Conservation (phyloP, 768 basidiomycete species). For the Leccinum rimulosum region DNA sequence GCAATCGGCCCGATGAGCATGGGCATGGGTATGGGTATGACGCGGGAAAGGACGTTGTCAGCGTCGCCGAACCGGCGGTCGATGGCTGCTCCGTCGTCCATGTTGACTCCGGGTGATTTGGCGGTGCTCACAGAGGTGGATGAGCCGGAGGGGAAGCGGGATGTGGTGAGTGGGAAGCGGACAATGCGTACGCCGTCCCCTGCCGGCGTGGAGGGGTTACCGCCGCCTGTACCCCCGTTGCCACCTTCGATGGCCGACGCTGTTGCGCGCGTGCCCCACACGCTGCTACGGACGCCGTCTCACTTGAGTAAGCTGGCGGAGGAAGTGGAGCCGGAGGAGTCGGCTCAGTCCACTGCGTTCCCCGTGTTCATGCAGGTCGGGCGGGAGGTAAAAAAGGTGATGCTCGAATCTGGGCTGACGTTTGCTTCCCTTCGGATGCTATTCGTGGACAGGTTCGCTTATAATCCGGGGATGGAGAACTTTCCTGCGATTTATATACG, state of each 20-base stretch:
- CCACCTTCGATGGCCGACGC: slow-evolving; percentile 47
- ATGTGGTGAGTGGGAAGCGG: slow-evolving; percentile 22
- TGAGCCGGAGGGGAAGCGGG: slow-evolving; percentile 35
- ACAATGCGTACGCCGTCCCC: slow-evolving; percentile 38
- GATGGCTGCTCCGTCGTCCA: slow-evolving; percentile 52
- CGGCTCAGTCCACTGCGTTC: slow-evolving; percentile 34
- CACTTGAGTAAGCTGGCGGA: slow-evolving; percentile 19
- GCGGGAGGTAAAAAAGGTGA: slow-evolving; percentile 85
- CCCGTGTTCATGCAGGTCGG: slow-evolving; percentile 88
- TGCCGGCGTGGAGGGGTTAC: slow-evolving; percentile 10
- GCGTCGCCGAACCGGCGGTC: slow-evolving; percentile 62
- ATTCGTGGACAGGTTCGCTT: slow-evolving; percentile 94
- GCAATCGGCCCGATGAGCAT: background rate
- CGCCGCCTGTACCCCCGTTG: slow-evolving; percentile 45
- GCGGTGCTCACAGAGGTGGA: slow-evolving; percentile 74
- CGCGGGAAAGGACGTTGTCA: slow-evolving; percentile 47
- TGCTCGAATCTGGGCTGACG: slow-evolving; percentile 65
- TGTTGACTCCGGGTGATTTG: slow-evolving; percentile 68
- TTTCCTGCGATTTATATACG: slow-evolving; percentile 96
- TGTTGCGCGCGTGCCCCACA: slow-evolving; percentile 12
- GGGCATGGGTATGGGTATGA: slow-evolving; percentile 17
- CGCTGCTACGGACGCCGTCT: background rate
- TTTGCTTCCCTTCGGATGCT: slow-evolving; percentile 77
- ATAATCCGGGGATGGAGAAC: slow-evolving; percentile 88
- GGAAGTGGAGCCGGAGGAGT: slow-evolving; percentile 22